Evolutionary conservation across 2,329 filamentous ascomycete genomes (phyloP).

Genomic region (Aureobasidium musti): DNA sequence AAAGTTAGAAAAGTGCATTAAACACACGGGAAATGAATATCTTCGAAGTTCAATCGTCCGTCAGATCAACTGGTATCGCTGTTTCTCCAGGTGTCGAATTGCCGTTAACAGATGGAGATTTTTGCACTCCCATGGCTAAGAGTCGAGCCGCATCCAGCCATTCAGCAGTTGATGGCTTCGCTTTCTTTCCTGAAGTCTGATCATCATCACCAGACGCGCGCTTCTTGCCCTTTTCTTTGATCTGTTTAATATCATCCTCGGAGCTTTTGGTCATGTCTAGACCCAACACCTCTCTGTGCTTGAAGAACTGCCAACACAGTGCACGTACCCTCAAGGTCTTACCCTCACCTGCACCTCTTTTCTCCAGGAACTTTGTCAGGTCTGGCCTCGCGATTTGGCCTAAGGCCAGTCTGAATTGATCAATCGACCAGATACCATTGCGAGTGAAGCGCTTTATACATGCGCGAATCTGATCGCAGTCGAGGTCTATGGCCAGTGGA

Average conservation of each 20-base stretch:
- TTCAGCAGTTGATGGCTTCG: neutral
- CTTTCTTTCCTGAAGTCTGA: neutral
- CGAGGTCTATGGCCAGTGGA: neutral
- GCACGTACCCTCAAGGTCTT: neutral
- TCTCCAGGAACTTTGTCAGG: neutral
- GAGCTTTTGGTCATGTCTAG: neutral
- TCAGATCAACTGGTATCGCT: neutral
- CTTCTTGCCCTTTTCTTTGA: neutral
- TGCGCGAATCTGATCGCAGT: neutral
- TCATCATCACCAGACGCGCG: neutral
- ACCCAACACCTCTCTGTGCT: neutral
- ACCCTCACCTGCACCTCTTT: neutral
- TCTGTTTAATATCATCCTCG: neutral
- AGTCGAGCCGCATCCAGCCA: too few species aligned
- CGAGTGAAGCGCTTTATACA: neutral
- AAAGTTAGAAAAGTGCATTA: too few species aligned
- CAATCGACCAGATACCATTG: neutral
- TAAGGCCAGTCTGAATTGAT: neutral
- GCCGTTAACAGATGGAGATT: too few species aligned
- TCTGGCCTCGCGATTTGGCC: neutral
- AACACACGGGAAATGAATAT: too few species aligned
- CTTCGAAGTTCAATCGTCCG: neutral
- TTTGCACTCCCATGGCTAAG: too few species aligned
- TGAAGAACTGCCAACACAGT: neutral
- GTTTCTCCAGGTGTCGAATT: neutral